Percentiles rank a stretch among this genome's conserved stretches.
phyloP scores from a whole-genome alignment of 108 stramenopile species.

The Cylindrotheca closterium region DNA sequence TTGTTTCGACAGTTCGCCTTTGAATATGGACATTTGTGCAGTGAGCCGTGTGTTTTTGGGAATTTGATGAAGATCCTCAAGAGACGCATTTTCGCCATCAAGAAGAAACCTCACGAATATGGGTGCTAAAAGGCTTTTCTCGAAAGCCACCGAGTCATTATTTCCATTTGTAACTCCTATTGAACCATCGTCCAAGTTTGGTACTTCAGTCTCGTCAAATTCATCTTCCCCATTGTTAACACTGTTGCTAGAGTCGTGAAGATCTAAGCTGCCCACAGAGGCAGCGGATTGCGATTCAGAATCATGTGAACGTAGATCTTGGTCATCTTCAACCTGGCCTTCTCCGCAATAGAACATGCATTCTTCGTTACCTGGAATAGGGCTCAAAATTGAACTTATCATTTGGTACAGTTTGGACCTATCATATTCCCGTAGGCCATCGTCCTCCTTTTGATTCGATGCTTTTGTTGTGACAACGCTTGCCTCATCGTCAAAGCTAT shows the following conservation, averaged over 20 bases:
- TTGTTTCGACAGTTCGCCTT: not conserved
- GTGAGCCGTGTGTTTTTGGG: conserved; percentile 43
- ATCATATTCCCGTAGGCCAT: too few species aligned
- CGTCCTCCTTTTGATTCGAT: too few species aligned
- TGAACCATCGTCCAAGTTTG: not conserved
- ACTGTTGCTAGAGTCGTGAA: not conserved
- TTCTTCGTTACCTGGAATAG: conserved; percentile 53
- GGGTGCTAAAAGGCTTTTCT: conserved; percentile 19
- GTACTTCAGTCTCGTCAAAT: not conserved
- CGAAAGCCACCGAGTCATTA: not conserved
- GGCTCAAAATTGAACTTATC: conserved; percentile 38
- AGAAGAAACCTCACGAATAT: conserved; percentile 58
- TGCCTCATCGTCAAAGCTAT: not conserved
- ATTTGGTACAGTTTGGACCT: conserved; percentile 46
- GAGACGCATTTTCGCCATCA: conserved; percentile 31
- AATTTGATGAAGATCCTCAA: conserved; percentile 36
- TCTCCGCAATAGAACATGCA: conserved; percentile 48
- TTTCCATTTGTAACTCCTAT: not conserved
- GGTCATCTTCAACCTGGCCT: not conserved
- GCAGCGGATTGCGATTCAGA: not conserved
- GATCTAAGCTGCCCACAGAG: not conserved
- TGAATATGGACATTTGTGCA: conserved; percentile 47
- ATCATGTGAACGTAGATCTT: not conserved
- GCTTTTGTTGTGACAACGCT: conserved; percentile 17
- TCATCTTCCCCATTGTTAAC: not conserved